Evolutionary conservation across 768 basidiomycete genomes (phyloP).

Genomic region (Macrolepiota dolichaula): DNA sequence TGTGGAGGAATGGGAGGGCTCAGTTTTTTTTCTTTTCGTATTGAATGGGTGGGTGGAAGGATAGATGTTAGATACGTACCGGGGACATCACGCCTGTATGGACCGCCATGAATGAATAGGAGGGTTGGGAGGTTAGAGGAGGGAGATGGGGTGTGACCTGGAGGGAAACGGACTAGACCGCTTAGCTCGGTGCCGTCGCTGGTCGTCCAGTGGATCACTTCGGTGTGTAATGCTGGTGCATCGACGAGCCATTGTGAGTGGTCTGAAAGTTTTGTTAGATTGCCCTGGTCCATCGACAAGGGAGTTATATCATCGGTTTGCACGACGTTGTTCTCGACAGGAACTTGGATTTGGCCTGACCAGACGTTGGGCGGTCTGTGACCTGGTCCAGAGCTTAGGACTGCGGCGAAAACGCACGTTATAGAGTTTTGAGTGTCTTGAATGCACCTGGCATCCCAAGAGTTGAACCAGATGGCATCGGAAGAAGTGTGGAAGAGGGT

Average conservation of each 20-base stretch:
- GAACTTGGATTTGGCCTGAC: conserved; percentile 22
- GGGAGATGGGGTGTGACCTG: conserved; percentile 14
- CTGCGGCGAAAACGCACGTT: conserved; percentile 25
- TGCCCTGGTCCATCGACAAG: not conserved
- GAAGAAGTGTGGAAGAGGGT: conserved; percentile 27
- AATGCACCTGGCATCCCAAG: conserved; percentile 29
- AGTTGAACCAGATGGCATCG: conserved; percentile 34
- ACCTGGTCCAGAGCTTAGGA: conserved; percentile 29
- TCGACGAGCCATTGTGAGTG: conserved; percentile 30
- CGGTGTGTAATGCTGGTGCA: conserved; percentile 22
- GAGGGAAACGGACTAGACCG: conserved; percentile 30
- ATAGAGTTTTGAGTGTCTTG: conserved; percentile 15
- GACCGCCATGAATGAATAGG: conserved; percentile 10
- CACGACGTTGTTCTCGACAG: conserved; percentile 9
- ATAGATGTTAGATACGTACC: conserved; percentile 8
- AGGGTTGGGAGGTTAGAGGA: conserved; percentile 4
- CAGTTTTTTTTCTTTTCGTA: not conserved
- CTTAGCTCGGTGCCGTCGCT: conserved; percentile 26
- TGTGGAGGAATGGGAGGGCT: not conserved
- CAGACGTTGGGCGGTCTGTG: conserved; percentile 34
- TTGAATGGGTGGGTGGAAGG: not conserved
- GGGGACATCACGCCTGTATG: conserved; percentile 23
- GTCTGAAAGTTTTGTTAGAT: conserved; percentile 23
- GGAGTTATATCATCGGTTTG: not conserved
- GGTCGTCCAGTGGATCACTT: conserved; percentile 26